A percentile compares a stretch with the other conserved stretches of the same genome.
Evolutionary conservation across 1,139 yeast species (phyloP).

Genomic region (Saccharomyces pastorianus): DNA sequence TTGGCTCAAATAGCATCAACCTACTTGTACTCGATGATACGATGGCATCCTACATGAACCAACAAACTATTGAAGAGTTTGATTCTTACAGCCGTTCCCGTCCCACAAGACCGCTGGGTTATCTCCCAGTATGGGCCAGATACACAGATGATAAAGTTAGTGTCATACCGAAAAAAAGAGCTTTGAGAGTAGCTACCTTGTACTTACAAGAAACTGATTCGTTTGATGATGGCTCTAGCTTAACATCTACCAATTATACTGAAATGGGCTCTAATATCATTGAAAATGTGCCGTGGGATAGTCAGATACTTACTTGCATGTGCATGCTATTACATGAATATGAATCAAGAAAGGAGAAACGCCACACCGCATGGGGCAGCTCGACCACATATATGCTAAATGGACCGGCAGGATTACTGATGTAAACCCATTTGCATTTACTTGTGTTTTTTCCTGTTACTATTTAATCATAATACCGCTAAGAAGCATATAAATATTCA

Average conservation of each 20-base stretch:
- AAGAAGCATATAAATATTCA: background rate
- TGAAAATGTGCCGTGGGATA: slow-evolving; percentile 27
- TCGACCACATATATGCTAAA: background rate
- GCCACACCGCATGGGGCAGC: slow-evolving; percentile 10
- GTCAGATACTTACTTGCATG: slow-evolving; percentile 33
- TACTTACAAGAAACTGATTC: slow-evolving; percentile 20
- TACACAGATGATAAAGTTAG: slow-evolving; percentile 27
- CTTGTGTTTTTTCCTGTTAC: background rate
- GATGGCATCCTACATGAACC: slow-evolving; percentile 28
- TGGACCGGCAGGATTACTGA: background rate
- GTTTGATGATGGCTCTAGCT: slow-evolving; percentile 5
- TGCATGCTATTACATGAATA: slow-evolving; percentile 31
- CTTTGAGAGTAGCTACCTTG: slow-evolving; percentile 29
- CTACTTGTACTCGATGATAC: slow-evolving; percentile 29
- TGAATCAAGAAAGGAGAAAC: slow-evolving; percentile 27
- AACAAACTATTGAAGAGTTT: slow-evolving; percentile 10
- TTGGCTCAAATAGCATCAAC: slow-evolving; percentile 26
- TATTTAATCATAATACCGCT: background rate
- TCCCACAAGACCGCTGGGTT: slow-evolving; percentile 17
- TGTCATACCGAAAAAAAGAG: slow-evolving; percentile 29
- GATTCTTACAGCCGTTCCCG: slow-evolving; percentile 9
- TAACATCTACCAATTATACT: background rate
- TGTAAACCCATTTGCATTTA: background rate
- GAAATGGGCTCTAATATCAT: slow-evolving; percentile 10
- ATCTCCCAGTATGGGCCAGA: slow-evolving; percentile 27